A percentile compares a stretch with the other conserved stretches of the same genome.
Evolutionary conservation across 2,329 filamentous ascomycete species (phyloP).

Genomic region (Cyphellophora europaea): DNA sequence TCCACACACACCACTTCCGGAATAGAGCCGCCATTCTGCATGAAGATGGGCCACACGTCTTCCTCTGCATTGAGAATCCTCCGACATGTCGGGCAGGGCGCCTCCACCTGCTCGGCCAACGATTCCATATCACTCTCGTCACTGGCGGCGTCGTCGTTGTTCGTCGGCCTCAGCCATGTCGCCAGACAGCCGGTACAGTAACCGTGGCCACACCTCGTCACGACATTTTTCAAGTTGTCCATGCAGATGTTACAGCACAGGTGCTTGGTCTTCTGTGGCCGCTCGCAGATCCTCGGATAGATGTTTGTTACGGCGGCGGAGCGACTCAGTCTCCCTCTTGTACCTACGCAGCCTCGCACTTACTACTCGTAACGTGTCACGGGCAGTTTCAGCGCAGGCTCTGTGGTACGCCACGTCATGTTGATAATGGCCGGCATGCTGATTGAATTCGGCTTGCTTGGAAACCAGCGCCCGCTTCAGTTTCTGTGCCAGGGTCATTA

Average conservation of each 20-base stretch:
- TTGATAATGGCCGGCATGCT: neutral
- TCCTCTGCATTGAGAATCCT: too few relatives aligned
- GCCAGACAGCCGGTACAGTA: slow-evolving; percentile 1
- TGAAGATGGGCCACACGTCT: too few relatives aligned
- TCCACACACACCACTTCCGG: too few relatives aligned
- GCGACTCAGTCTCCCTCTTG: neutral
- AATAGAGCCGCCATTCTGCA: too few relatives aligned
- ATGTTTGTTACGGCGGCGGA: neutral
- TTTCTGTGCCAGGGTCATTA: neutral
- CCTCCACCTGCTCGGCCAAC: too few relatives aligned
- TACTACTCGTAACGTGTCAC: neutral
- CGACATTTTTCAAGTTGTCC: neutral
- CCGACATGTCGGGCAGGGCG: too few relatives aligned
- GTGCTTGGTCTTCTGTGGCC: neutral
- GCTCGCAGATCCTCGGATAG: neutral
- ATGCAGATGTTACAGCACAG: neutral
- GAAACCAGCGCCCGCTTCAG: neutral
- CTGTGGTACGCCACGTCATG: neutral
- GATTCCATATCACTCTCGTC: too few relatives aligned
- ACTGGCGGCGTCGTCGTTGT: too few relatives aligned
- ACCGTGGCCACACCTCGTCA: neutral
- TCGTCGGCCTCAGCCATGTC: too few relatives aligned
- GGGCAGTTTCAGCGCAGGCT: neutral
- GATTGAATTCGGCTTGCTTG: slow-evolving; percentile 1
- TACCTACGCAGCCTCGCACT: neutral